These are phyloP conservation scores for Gaeumannomyces sp. DNA, from an alignment of 2,329 filamentous ascomycete species.

Conservation along the genomic window DNA sequence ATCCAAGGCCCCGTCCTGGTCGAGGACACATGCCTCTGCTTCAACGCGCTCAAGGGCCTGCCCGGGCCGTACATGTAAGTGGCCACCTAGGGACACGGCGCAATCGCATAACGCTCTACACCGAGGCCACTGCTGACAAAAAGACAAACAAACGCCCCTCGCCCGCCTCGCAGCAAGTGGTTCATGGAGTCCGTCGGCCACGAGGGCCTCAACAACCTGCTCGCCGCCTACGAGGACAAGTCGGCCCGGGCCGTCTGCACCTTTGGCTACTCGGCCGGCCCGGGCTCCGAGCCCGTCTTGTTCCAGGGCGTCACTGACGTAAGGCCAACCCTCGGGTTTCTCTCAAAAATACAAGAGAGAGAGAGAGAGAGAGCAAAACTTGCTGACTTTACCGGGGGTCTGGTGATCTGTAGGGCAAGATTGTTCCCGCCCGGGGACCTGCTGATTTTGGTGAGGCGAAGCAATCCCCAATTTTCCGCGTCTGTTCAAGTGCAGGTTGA, in stretches of 20 bases:
- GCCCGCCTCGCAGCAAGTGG: conserved; percentile 64
- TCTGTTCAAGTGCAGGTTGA: too few species aligned
- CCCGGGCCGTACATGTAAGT: conserved; percentile 92
- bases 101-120: too few species aligned
- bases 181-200: conserved; percentile 82
- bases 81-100: too few species aligned
- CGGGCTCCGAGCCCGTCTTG: conserved; percentile 73
- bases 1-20: conserved; percentile 83
- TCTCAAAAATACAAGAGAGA: too few species aligned
- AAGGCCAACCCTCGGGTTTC: conserved; percentile 23
- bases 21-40: conserved; percentile 93
- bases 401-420: conserved; percentile 49
- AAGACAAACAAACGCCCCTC: neutral
- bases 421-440: conserved; percentile 78
- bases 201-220: conserved; percentile 79
- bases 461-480: neutral
- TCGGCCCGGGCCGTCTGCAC: conserved; percentile 91
- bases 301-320: conserved; percentile 89
- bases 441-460: conserved; percentile 66
- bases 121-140: neutral
- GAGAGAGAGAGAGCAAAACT: neutral
- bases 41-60: conserved; percentile 81
- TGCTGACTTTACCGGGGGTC: neutral
- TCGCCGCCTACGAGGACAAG: conserved; percentile 85
- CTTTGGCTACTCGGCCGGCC: conserved; percentile 85